Percentiles rank a stretch among this genome's conserved stretches.
These are phyloP conservation scores for Blastomyces percursus DNA, from an alignment of 2,329 filamentous ascomycete species.

Conservation along the genomic window DNA sequence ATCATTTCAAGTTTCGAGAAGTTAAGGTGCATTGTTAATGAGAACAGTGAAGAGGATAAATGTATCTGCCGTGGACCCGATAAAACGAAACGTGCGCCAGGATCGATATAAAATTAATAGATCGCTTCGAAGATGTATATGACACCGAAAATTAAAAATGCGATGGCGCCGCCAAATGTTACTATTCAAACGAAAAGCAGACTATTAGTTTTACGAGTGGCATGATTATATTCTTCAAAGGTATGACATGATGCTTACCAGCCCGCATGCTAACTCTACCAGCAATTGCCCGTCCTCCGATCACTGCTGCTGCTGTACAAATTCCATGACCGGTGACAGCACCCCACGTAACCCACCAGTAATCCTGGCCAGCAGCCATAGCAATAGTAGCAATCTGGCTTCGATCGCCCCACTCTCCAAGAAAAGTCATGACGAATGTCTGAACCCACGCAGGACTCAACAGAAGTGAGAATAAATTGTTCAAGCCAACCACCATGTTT, in stretches of 20 bases:
- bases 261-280: slow-evolving; percentile 90
- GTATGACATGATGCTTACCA: slow-evolving; percentile 53
- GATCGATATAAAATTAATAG: slow-evolving; percentile 30
- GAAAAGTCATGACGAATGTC: slow-evolving; percentile 97
- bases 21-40: background rate
- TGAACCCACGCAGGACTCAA: slow-evolving; percentile 96
- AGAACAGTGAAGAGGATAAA: background rate
- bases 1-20: background rate
- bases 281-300: slow-evolving; percentile 85
- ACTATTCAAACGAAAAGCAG: slow-evolving; percentile 44
- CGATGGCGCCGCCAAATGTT: slow-evolving; percentile 78
- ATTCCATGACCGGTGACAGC: slow-evolving; percentile 76
- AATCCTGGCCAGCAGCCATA: slow-evolving; percentile 96
- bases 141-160: slow-evolving; percentile 82
- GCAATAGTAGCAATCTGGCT: slow-evolving; percentile 98
- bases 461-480: slow-evolving; percentile 77
- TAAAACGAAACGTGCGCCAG: background rate
- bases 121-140: slow-evolving; percentile 82
- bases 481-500: slow-evolving; percentile 51
- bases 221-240: background rate
- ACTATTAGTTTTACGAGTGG: background rate
- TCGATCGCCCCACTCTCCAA: slow-evolving; percentile 95
- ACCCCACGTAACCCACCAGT: slow-evolving; percentile 95
- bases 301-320: slow-evolving; percentile 82
- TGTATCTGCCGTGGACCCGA: background rate